Evolutionary conservation across 75 land plant species (phyloP).

Genomic region (Cupressus sempervirens): DNA sequence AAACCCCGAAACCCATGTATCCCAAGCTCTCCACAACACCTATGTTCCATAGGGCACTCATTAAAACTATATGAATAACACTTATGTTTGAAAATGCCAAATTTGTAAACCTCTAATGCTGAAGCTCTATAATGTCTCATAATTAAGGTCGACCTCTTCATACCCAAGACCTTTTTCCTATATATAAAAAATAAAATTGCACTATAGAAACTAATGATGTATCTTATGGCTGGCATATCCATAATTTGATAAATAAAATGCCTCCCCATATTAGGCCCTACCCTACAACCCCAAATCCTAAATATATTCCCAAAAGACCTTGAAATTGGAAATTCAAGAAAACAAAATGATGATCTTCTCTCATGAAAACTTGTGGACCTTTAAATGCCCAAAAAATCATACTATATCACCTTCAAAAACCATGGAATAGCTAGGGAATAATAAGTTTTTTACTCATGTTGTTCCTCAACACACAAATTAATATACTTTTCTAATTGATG

Average conservation of each 20-base stretch:
- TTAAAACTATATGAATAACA: conserved; percentile 90
- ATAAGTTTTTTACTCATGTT: background rate
- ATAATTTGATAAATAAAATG: conserved; percentile 75
- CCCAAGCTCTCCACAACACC: conserved; percentile 75
- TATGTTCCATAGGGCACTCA: conserved; percentile 99
- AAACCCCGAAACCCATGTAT: conserved; percentile 62
- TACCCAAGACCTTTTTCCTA: conserved; percentile 86
- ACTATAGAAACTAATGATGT: conserved; percentile 75
- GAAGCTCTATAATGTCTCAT: conserved; percentile 85
- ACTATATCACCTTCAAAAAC: background rate
- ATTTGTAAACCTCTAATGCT: conserved; percentile 89
- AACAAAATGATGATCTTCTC: background rate
- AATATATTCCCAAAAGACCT: background rate
- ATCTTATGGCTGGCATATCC: conserved; percentile 89
- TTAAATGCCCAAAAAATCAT: background rate
- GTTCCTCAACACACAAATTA: background rate
- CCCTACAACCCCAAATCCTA: background rate
- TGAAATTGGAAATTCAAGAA: background rate
- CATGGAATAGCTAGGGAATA: background rate
- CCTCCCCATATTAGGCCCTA: conserved; percentile 64
- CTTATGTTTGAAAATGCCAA: conserved; percentile 96
- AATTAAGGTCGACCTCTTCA: conserved; percentile 87
- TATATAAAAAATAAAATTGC: conserved; percentile 90
- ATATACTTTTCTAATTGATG: background rate
- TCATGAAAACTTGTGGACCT: background rate